Evolutionary conservation across 768 basidiomycete species (phyloP), one percentile per base, ranked within the genome.

Genomic region (Arthromyces matolae): DNA sequence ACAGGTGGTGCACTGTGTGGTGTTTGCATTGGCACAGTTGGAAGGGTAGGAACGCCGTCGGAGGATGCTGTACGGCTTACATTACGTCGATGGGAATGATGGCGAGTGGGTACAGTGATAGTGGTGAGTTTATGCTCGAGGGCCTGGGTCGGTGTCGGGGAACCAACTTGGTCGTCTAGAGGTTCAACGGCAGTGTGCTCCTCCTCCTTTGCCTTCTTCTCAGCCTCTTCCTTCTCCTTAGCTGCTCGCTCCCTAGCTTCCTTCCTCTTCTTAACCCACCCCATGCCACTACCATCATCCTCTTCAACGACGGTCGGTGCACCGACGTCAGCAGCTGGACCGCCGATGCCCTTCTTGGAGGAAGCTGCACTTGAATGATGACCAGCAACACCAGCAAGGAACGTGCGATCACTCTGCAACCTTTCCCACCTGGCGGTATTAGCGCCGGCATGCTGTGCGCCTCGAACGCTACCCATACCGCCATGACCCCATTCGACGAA

Each of bases 401-500:
- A 32, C 41, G 53, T 53, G 0, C 58, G 61, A 5, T 51, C 55
- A 37, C 66, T 64, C 46, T 71, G 68, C 5, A 76, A 34, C 20
- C 66, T 54, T 22, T 62, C 69, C 70, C 66, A 74, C 42, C 65
- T 59, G 28, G 63, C 66, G 32, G 60, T 49, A 19, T 57, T 58
- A 12, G 60, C 66, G 9, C 68, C 66, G 34, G 59, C 59, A 20
- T 56, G 54, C 18, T 28, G 35, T 0, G 67, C 72, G 3, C 71
- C 72, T 23, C 67, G 68, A 0, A 78, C 76, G 28, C 76, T 78
- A 22, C 91, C 91, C 84, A 92, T 85, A 2, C 88, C 88, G 25
- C 88, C 88, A 49, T 86, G 89, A 0, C 92, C 92, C 92, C 92
- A 94, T 64, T 94, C 92, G 13, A 92, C 89, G 56, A 94, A 94